Percentiles rank a stretch among this genome's conserved stretches.
These are phyloP conservation scores for Solanum chacoense DNA, from an alignment of 305 asterid species.

Conservation along the genomic window DNA sequence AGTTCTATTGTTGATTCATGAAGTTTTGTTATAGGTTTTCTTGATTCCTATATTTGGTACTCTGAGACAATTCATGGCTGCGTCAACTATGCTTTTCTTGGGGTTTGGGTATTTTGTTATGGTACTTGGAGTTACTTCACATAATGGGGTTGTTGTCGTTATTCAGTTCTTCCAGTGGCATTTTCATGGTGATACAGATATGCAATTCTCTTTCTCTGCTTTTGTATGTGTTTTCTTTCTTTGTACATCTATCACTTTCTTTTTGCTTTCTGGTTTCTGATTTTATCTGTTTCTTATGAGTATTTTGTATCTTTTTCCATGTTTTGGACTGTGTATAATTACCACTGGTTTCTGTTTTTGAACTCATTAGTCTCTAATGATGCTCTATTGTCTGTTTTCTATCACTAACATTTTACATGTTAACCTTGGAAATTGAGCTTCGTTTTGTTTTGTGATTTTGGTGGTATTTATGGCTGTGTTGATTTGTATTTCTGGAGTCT, in stretches of 20 bases:
- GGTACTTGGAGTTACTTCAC: constrained; percentile 19
- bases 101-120: constrained; percentile 15
- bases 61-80: constrained; percentile 11
- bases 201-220: background rate
- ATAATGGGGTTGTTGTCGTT: constrained; percentile 18
- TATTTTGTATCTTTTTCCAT: background rate
- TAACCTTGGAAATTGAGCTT: background rate
- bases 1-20: background rate
- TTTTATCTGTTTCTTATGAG: no score
- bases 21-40: background rate
- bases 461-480: background rate
- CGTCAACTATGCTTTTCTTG: constrained; percentile 12
- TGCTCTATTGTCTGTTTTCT: background rate
- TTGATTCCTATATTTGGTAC: background rate
- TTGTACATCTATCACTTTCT: background rate
- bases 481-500: background rate
- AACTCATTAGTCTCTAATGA: background rate
- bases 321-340: background rate
- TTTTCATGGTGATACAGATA: background rate
- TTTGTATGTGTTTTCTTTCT: background rate
- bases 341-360: background rate
- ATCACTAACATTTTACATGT: background rate
- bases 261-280: background rate
- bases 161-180: constrained; percentile 3
- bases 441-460: background rate